phyloP scores from a whole-genome alignment of 1,139 yeast species.

The Lodderomyces metapsilosis region DNA sequence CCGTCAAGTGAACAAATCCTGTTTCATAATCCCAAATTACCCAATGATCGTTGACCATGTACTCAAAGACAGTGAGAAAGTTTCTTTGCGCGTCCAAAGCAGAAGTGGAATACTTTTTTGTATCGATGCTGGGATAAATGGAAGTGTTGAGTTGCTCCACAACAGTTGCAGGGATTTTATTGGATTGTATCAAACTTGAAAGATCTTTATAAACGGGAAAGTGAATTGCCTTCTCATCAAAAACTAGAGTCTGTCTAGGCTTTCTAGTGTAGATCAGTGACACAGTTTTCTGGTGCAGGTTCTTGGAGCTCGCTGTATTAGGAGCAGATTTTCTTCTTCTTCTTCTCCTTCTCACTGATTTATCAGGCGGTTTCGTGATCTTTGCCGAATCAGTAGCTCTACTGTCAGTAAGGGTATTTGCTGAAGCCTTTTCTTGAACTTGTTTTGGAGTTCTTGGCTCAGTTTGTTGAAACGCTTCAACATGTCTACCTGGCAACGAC shows the following conservation, averaged over 20 bases:
- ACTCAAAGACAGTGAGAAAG: constrained; percentile 73
- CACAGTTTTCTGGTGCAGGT: neutral
- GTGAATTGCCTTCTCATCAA: constrained; percentile 8
- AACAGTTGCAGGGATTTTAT: constrained; percentile 5
- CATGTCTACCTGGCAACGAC: neutral
- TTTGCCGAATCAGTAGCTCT: neutral
- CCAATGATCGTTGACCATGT: constrained; percentile 61
- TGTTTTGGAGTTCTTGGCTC: too few species aligned
- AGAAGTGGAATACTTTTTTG: constrained; percentile 71
- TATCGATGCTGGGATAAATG: constrained; percentile 39
- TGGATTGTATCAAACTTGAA: neutral
- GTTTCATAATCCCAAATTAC: constrained; percentile 87
- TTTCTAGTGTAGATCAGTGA: constrained; percentile 9
- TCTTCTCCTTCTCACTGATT: neutral
- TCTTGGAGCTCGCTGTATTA: neutral
- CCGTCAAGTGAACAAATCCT: constrained; percentile 88
- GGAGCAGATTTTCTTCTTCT: constrained; percentile 3
- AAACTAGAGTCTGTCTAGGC: constrained; percentile 3
- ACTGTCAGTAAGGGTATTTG: too few species aligned
- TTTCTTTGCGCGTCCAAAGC: constrained; percentile 59
- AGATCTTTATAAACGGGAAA: constrained; percentile 10
- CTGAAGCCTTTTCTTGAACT: too few species aligned
- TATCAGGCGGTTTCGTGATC: neutral
- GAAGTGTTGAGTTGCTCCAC: constrained; percentile 7
- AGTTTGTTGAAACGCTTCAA: too few species aligned